Evolutionary conservation across 768 basidiomycete species (phyloP), one percentile per base, ranked within the genome.

Genomic region (Tylopilus vinaceipallidus): DNA sequence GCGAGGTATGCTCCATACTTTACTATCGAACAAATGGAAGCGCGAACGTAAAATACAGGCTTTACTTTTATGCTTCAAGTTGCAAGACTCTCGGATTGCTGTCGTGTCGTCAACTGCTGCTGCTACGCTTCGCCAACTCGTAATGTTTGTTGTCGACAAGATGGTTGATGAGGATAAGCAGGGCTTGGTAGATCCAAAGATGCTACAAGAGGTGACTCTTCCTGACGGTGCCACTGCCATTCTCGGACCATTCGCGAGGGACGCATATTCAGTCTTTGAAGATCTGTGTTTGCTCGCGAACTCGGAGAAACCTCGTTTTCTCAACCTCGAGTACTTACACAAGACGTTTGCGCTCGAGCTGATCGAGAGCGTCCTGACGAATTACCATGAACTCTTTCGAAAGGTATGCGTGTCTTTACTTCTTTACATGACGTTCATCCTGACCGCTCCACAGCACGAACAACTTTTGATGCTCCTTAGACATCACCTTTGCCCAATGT

Each of bases 111-210:
- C 92, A 0, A 98, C 97, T 4, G 95, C 95, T 2, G 95, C 95
- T 3, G 97, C 97, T 0, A 98, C 95, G 0, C 79, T 98, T 4
- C 86, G 95, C 3, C 95, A 98, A 64, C 77, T 98, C 2, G 91
- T 98, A 38, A 98, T 99, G 95, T 91, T 98, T 57, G 86, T 98
- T 16, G 90, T 98, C 37, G 97, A 99, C 71, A 94, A 95, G 64
- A 89, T 98, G 68, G 81, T 85, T 2, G 77, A 81, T 16, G 91
- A 94, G 62, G 89, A 93, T 64, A 71, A 73, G 5, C 67, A 66
- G 14, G 78, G 75, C 19, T 53, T 44, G 7, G 27, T 48, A 13
- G 55, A 62, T 32, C 35, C 51, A 11, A 42, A 42, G 3, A 20
- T 50, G 5, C 41, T 68, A n/a, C 56, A 45, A n/a, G 73, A 79